Percentiles rank a stretch among this genome's conserved stretches.
These are phyloP conservation scores for Yarrowia bubula DNA, from an alignment of 805 yeast species.

Conservation along the genomic window DNA sequence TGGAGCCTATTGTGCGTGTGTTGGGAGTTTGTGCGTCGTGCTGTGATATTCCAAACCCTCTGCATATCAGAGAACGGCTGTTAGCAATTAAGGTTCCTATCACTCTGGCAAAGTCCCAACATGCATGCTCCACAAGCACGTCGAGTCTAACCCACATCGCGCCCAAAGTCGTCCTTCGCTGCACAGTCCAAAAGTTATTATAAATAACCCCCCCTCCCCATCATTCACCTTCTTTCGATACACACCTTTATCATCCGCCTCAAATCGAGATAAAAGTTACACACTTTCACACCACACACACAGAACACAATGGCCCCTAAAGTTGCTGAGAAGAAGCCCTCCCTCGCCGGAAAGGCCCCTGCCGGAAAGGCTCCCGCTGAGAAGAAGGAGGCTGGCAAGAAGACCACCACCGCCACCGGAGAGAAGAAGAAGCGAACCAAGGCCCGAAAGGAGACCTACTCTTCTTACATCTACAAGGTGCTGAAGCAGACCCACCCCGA, in stretches of 20 bases:
- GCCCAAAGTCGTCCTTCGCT: background rate
- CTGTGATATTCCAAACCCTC: background rate
- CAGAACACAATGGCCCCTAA: conserved; percentile 42
- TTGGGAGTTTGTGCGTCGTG: conserved; percentile 27
- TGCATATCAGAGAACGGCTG: conserved; percentile 26
- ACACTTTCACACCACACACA: conserved; percentile 28
- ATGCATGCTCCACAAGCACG: background rate
- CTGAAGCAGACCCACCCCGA: conserved; percentile 99
- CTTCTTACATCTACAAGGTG: conserved; percentile 97
- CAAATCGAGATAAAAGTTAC: conserved; percentile 37
- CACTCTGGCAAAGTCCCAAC: background rate
- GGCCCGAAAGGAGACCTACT: conserved; percentile 97
- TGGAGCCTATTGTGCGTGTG: conserved; percentile 26
- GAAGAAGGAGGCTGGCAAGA: conserved; percentile 86
- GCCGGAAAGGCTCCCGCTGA: conserved; percentile 98
- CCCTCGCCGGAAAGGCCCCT: conserved; percentile 48
- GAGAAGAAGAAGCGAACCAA: conserved; percentile 89
- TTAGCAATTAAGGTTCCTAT: conserved; percentile 7
- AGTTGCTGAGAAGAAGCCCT: conserved; percentile 63
- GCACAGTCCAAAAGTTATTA: conserved; percentile 3
- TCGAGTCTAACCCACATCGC: conserved; percentile 23
- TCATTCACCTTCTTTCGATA: conserved; percentile 33
- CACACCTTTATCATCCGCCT: conserved; percentile 30
- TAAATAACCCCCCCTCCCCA: conserved; percentile 27
- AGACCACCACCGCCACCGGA: conserved; percentile 75